Percentiles rank a stretch among this genome's conserved stretches.
phyloP scores from a whole-genome alignment of 2,329 filamentous ascomycete genomes.

The Trichoderma breve region DNA sequence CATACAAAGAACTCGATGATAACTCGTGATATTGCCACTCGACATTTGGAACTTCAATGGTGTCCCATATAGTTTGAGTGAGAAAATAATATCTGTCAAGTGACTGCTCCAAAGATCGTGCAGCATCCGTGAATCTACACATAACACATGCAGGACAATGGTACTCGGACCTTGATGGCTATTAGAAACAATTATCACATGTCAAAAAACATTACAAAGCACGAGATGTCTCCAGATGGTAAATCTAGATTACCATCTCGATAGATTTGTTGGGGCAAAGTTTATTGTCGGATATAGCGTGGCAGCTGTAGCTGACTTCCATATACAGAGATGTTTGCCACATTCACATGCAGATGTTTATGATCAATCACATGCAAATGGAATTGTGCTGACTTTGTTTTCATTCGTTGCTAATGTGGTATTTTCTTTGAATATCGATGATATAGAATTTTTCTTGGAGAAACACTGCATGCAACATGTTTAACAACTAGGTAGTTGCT shows the following conservation, averaged over 20 bases:
- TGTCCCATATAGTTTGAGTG: neutral
- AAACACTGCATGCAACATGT: neutral
- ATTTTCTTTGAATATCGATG: neutral
- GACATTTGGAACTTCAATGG: neutral
- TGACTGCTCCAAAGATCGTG: neutral
- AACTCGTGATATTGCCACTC: neutral
- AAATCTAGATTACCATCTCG: neutral
- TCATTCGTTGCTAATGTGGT: neutral
- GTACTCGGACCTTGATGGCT: neutral
- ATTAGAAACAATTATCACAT: conserved; percentile 1
- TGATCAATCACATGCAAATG: neutral
- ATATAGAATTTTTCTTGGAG: neutral
- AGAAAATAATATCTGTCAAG: neutral
- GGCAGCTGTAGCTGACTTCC: neutral
- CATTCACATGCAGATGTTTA: conserved; percentile 10
- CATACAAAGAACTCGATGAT: neutral
- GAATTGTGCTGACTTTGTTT: too few relatives aligned
- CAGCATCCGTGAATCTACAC: neutral
- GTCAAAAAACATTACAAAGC: neutral
- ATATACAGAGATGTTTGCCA: conserved; percentile 7
- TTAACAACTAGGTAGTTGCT: neutral
- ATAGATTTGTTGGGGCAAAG: conserved; percentile 13
- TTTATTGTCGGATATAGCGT: neutral
- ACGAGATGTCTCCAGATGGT: neutral
- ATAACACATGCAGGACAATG: neutral